Conservation (phyloP, 345 rosid species). For the Balakata baccata region DNA sequence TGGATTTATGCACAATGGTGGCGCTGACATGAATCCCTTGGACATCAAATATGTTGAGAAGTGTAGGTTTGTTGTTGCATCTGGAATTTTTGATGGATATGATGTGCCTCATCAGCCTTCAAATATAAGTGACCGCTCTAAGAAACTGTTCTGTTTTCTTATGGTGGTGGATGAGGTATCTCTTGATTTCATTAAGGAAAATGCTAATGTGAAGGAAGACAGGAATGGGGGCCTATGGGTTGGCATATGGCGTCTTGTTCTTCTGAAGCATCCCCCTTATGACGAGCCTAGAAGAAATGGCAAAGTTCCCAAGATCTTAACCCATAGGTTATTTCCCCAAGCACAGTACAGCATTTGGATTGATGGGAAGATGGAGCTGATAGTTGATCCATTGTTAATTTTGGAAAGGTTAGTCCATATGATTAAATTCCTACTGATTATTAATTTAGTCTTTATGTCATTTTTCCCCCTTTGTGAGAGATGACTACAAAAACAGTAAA, state of each 20-base stretch:
- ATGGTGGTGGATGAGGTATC: conserved; percentile 89
- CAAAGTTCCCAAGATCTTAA: conserved; percentile 90
- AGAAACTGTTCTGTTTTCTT: conserved; percentile 81
- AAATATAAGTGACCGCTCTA: conserved; percentile 68
- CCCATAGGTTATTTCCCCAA: conserved; percentile 93
- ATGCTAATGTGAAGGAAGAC: conserved; percentile 65
- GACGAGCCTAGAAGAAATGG: conserved; percentile 98
- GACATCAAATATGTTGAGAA: conserved; percentile 67
- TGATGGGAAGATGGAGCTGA: conserved; percentile 98
- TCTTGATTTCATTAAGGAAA: conserved; percentile 54
- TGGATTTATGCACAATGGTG: conserved; percentile 78
- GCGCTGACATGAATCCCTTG: conserved; percentile 72
- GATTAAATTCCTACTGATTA: neutral
- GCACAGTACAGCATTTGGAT: conserved; percentile 97
- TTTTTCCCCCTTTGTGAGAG: neutral
- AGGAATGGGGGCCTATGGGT: conserved; percentile 74
- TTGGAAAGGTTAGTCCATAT: conserved; percentile 67
- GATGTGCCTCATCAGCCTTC: conserved; percentile 90
- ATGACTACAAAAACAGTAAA: neutral
- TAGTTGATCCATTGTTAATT: conserved; percentile 80
- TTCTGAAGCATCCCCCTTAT: conserved; percentile 76
- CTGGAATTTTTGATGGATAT: conserved; percentile 92
- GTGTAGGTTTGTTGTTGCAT: conserved; percentile 84
- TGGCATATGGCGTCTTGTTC: conserved; percentile 90
- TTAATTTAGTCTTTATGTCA: neutral